These are phyloP conservation scores for Kazachstania bromeliacearum DNA, from an alignment of 805 yeast genomes.

Conservation along the genomic window DNA sequence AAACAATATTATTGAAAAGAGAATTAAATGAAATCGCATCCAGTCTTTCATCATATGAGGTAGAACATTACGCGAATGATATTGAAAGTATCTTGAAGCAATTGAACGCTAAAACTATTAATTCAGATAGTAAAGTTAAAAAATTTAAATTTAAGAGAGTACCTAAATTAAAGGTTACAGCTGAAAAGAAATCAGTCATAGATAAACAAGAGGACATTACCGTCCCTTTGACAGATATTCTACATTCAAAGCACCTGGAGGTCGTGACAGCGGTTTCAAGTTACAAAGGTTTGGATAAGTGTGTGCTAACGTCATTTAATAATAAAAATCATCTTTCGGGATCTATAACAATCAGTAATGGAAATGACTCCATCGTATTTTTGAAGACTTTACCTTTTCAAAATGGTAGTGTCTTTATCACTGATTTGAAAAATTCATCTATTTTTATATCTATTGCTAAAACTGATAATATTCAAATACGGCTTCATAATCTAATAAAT, in stretches of 20 bases:
- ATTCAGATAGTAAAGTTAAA: not conserved
- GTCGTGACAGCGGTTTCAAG: not conserved
- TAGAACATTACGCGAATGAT: conserved; percentile 10
- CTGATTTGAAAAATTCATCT: conserved; percentile 11
- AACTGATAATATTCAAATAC: conserved; percentile 18
- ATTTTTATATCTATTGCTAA: conserved; percentile 9
- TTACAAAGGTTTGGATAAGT: not conserved
- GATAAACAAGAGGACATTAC: too few relatives aligned
- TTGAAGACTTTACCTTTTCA: conserved; percentile 12
- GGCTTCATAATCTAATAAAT: conserved; percentile 16
- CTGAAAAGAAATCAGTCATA: too few relatives aligned
- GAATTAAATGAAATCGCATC: conserved; percentile 8
- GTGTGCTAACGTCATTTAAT: not conserved
- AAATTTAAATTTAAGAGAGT: conserved; percentile 3
- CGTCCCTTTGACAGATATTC: too few relatives aligned
- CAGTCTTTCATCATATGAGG: conserved; percentile 14
- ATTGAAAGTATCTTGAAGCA: conserved; percentile 11
- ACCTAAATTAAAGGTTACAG: conserved; percentile 1
- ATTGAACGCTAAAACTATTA: conserved; percentile 5
- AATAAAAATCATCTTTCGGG: conserved; percentile 8
- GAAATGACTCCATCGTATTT: conserved; percentile 9
- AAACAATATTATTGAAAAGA: conserved; percentile 8
- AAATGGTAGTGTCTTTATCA: conserved; percentile 20
- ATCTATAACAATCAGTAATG: conserved; percentile 13
- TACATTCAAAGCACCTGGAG: too few relatives aligned